Evolutionary conservation across 2,329 filamentous ascomycete genomes (phyloP).

Genomic region (Aspergillus terreus): DNA sequence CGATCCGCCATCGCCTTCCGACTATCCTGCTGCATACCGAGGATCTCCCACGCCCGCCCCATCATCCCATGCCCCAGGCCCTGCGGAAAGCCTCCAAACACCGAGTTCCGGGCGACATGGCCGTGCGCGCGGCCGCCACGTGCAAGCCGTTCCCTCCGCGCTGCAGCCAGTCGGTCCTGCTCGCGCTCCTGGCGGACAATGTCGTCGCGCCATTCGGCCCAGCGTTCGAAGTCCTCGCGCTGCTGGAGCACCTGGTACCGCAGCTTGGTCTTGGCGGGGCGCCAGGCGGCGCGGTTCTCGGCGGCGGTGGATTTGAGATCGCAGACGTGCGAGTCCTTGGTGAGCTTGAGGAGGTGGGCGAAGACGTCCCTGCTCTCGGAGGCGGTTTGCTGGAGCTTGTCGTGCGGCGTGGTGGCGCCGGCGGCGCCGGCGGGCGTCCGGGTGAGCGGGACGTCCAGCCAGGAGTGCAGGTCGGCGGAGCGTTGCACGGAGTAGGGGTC

Average conservation of each 20-base stretch:
- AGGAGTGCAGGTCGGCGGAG: slow-evolving; percentile 38
- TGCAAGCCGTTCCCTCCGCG: slow-evolving; percentile 30
- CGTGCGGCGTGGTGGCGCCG: slow-evolving; percentile 22
- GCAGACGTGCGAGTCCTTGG: slow-evolving; percentile 38
- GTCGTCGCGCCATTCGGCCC: slow-evolving; percentile 43
- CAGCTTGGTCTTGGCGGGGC: slow-evolving; percentile 40
- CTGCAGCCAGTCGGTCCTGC: slow-evolving; percentile 32
- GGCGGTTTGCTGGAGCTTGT: slow-evolving; percentile 33
- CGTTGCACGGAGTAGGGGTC: slow-evolving; percentile 42
- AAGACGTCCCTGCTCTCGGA: slow-evolving; percentile 43
- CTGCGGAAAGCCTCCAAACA: slow-evolving; percentile 30
- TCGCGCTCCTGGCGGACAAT: slow-evolving; percentile 36
- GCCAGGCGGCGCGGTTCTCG: slow-evolving; percentile 34
- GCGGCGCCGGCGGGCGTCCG: slow-evolving; percentile 8
- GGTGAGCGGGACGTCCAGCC: slow-evolving; percentile 41
- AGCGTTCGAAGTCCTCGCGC: slow-evolving; percentile 45
- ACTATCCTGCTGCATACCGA: slow-evolving; percentile 35
- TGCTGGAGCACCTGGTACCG: slow-evolving; percentile 43
- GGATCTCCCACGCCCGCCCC: slow-evolving; percentile 39
- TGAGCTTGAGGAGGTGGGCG: slow-evolving; percentile 39
- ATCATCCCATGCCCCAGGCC: slow-evolving; percentile 38
- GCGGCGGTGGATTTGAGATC: slow-evolving; percentile 35
- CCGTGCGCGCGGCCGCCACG: slow-evolving; percentile 22
- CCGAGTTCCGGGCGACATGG: slow-evolving; percentile 23
- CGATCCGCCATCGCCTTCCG: slow-evolving; percentile 17